Percentiles rank a stretch among this genome's conserved stretches.
Evolutionary conservation across 495 filamentous ascomycete species (phyloP).

Genomic region (Glutinoglossum americanum): DNA sequence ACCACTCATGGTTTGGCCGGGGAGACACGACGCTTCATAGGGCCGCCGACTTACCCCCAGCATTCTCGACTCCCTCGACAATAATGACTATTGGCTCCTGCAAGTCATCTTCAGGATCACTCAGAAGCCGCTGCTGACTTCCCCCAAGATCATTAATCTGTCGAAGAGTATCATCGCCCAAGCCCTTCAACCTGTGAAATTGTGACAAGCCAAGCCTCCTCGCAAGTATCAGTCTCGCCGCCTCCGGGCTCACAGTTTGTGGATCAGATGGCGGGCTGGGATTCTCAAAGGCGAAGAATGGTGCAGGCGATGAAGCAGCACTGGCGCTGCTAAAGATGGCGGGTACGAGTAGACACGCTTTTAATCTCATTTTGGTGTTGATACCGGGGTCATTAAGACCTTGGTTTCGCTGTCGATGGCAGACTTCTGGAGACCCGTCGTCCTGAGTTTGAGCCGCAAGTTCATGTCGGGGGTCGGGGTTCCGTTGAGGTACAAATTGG

Average conservation of each 20-base stretch:
- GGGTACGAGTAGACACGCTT: background rate
- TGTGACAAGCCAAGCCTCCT: conserved; percentile 30
- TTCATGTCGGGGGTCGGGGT: background rate
- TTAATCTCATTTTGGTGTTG: background rate
- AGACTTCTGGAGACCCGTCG: background rate
- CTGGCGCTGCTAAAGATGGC: background rate
- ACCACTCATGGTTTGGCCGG: background rate
- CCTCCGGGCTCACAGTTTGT: conserved; percentile 18
- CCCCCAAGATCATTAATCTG: conserved; percentile 29
- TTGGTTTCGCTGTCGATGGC: background rate
- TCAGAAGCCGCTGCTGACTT: conserved; percentile 21
- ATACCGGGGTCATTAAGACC: background rate
- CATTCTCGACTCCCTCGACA: conserved; percentile 24
- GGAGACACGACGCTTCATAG: background rate
- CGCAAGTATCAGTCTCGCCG: conserved; percentile 30
- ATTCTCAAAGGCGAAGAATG: background rate
- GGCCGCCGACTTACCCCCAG: conserved; percentile 16
- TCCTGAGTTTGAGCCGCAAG: conserved; percentile 1
- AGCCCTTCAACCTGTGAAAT: conserved; percentile 24
- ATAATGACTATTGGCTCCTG: conserved; percentile 19
- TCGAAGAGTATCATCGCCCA: conserved; percentile 23
- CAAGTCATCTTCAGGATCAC: conserved; percentile 6
- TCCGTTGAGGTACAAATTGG: background rate
- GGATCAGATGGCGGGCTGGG: background rate
- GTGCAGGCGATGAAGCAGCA: background rate